Percentiles rank a stretch among this genome's conserved stretches.
These are phyloP conservation scores for Ganoderma leucocontextum DNA, from an alignment of 1,284 basidiomycete species.

Conservation along the genomic window DNA sequence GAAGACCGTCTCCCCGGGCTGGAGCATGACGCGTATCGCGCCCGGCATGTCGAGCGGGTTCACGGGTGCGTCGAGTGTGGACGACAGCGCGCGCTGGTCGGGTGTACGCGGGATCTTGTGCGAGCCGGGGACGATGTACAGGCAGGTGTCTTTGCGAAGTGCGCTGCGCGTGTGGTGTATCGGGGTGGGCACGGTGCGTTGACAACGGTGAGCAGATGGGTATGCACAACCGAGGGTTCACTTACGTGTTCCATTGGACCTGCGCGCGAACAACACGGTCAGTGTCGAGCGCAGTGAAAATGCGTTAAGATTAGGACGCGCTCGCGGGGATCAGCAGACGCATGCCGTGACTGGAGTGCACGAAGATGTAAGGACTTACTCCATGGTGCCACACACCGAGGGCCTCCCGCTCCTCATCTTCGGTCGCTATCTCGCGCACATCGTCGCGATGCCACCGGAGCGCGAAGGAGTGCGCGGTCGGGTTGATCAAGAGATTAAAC, in stretches of 20 bases:
- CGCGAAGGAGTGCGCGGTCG: constrained; percentile 71
- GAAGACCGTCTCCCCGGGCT: constrained; percentile 81
- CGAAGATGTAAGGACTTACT: constrained; percentile 49
- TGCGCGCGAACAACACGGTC: constrained; percentile 35
- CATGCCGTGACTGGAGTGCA: no score
- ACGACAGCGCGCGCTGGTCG: constrained; percentile 67
- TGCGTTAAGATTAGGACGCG: no score
- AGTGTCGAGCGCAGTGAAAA: not conserved
- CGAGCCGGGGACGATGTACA: constrained; percentile 78
- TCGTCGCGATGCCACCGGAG: constrained; percentile 88
- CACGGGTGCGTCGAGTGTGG: constrained; percentile 59
- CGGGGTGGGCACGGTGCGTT: no score
- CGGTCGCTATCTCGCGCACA: constrained; percentile 65
- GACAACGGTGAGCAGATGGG: not conserved
- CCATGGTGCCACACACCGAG: constrained; percentile 73
- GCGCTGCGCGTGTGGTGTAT: constrained; percentile 52
- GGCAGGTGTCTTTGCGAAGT: constrained; percentile 77
- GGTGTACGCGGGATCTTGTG: constrained; percentile 68
- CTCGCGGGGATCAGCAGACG: no score
- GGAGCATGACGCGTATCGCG: constrained; percentile 63
- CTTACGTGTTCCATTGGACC: constrained; percentile 88
- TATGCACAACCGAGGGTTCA: constrained; percentile 9
- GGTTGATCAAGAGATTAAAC: constrained; percentile 85
- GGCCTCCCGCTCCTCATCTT: constrained; percentile 70
- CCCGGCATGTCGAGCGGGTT: constrained; percentile 78